Evolutionary conservation across 225 moss, liverwort and hornwort species (phyloP).

Genomic region (Physcomitrellopsis africana): DNA sequence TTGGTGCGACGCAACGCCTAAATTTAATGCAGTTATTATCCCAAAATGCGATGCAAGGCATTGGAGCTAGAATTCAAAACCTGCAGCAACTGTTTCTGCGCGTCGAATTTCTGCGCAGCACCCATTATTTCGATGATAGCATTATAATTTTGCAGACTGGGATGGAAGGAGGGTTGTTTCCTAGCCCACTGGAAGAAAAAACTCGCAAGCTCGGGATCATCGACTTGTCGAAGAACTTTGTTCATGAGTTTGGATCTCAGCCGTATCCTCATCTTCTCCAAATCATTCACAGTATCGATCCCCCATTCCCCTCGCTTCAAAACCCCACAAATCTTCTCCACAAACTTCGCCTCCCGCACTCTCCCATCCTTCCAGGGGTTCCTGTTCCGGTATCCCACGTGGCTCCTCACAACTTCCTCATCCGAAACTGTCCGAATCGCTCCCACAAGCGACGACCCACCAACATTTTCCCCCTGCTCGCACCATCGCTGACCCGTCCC

Average conservation of each 20-base stretch:
- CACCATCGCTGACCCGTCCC: slow-evolving; percentile 4
- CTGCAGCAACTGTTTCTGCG: slow-evolving; percentile 46
- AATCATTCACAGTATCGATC: slow-evolving; percentile 31
- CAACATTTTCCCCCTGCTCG: slow-evolving; percentile 9
- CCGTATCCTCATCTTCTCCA: slow-evolving; percentile 43
- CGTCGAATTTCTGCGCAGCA: slow-evolving; percentile 46
- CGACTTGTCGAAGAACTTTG: slow-evolving; percentile 44
- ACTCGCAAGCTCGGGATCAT: slow-evolving; percentile 35
- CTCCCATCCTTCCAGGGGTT: slow-evolving; percentile 35
- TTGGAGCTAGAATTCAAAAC: slow-evolving; percentile 19
- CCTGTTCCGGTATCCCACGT: neutral
- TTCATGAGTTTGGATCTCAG: slow-evolving; percentile 50
- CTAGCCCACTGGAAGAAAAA: slow-evolving; percentile 51
- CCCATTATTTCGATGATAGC: slow-evolving; percentile 57
- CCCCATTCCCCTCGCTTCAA: slow-evolving; percentile 40
- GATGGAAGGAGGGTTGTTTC: slow-evolving; percentile 34
- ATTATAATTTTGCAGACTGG: slow-evolving; percentile 50
- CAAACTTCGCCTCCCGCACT: slow-evolving; percentile 35
- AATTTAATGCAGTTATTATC: no score
- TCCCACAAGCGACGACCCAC: neutral
- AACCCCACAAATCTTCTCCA: slow-evolving; percentile 38
- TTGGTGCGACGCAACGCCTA: no score
- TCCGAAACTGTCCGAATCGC: neutral
- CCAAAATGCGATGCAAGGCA: neutral
- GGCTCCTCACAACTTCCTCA: neutral